Evolutionary conservation across 768 basidiomycete genomes (phyloP), one percentile per base, ranked within the genome.

Genomic region (Tubosaeta brunneosetosa): DNA sequence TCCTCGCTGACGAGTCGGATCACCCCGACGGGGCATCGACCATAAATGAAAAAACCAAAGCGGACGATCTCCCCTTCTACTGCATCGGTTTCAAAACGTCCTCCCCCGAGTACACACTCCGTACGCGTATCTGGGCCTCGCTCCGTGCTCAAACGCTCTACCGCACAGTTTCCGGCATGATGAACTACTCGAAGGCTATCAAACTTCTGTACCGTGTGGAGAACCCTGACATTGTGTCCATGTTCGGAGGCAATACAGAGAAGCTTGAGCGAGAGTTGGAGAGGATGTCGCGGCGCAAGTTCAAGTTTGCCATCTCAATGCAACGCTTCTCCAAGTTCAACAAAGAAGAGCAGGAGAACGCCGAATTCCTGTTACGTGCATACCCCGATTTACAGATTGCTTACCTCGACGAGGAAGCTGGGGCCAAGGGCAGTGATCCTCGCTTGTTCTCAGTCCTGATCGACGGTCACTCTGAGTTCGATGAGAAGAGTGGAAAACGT

Each of bases 171-270:
- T 98, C 97, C 5, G 97, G 97, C 56, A 97, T 99, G 92, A 98
- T 99, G 97, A 98, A 99, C 75, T 99, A 99, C 74, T 89, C 93
- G 64, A 99, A 99, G 74, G 97, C 97, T 25, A 95, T 99, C 85
- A 99, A 99, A 71, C 81, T 99, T 34, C 81, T 98, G 17, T 98
- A 98, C 71, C 91, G 97, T 33, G 95, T 99, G 56, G 97, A 98
- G 73, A 98, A 97, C 71, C 97, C 97, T 8, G 92, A 93, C 68
- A 88, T 97, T 51, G 97, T 99, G 2, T 93, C 97, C 66, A 82
- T 83, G 55, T 95, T 97, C 71, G 93, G 91, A 37, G 94, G 95
- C 5, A 97, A 95, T 74, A 97, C 97, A 9, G 95, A 98, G 66
- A 83, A 86, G 52, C 81, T 99, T 38, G 97, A 98, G 72, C 84